A percentile compares a stretch with the other conserved stretches of the same genome.
phyloP scores from a whole-genome alignment of 2,329 filamentous ascomycete genomes.

The Beauveria caledonica region DNA sequence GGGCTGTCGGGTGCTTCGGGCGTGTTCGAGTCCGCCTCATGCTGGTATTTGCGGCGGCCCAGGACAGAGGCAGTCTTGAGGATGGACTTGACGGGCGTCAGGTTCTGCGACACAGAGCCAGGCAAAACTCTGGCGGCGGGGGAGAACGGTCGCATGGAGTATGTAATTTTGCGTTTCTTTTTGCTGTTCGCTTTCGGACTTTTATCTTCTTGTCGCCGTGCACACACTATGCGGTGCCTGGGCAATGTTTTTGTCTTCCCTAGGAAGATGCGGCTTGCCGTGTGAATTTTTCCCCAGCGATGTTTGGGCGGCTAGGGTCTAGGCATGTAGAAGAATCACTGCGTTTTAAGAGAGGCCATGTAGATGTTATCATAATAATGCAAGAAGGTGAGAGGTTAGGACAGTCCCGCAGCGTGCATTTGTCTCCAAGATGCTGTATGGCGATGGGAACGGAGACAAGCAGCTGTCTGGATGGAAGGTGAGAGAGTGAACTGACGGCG shows the following conservation, averaged over 20 bases:
- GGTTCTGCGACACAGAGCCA: conserved; percentile 24
- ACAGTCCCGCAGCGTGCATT: neutral
- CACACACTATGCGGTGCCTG: neutral
- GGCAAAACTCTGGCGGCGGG: conserved; percentile 26
- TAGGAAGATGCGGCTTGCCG: neutral
- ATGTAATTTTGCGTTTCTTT: neutral
- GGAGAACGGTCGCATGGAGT: conserved; percentile 27
- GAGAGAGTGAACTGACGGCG: neutral
- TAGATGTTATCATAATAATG: conserved; percentile 6
- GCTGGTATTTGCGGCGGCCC: conserved; percentile 35
- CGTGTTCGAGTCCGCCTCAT: conserved; percentile 34
- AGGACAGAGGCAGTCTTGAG: conserved; percentile 40
- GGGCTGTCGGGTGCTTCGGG: conserved; percentile 34
- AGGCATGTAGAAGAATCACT: conserved; percentile 7
- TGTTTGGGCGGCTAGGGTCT: conserved; percentile 9
- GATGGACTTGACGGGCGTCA: conserved; percentile 44
- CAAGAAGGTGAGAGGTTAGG: neutral
- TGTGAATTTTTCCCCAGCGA: conserved; percentile 6
- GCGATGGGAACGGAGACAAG: neutral
- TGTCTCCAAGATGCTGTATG: neutral
- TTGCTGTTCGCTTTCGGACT: neutral
- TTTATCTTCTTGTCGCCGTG: neutral
- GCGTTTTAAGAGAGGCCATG: conserved; percentile 1
- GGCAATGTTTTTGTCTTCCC: neutral
- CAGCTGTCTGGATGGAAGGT: neutral